Conservation (phyloP, 192 early-diverging fungal species). For the Borealophlyctis nickersoniae region DNA sequence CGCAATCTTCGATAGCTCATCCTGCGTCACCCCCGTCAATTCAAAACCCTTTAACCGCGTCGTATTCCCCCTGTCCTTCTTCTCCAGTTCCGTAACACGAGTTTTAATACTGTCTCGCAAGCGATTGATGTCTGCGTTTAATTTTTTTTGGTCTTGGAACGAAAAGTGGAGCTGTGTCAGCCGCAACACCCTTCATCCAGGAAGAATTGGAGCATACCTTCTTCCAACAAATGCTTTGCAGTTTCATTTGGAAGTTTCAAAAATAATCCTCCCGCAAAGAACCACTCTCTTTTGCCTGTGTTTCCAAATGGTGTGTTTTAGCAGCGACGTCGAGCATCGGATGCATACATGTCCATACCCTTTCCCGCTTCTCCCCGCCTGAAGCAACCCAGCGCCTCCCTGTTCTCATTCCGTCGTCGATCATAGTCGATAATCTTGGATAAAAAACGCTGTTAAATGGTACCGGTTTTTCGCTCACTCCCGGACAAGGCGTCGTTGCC, state of each 20-base stretch:
- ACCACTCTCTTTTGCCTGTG: constrained; percentile 25
- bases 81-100: constrained; percentile 21
- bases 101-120: constrained; percentile 24
- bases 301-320: not conserved
- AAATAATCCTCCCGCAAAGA: constrained; percentile 32
- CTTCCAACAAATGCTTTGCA: constrained; percentile 18
- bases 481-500: too few relatives aligned
- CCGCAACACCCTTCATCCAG: too few relatives aligned
- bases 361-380: constrained; percentile 10
- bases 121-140: constrained; percentile 32
- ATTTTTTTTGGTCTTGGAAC: constrained; percentile 29
- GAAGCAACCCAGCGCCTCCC: constrained; percentile 31
- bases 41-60: constrained; percentile 8
- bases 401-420: constrained; percentile 36
- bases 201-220: too few relatives aligned
- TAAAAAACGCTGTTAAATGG: too few relatives aligned
- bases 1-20: constrained; percentile 9
- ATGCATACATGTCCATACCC: constrained; percentile 3
- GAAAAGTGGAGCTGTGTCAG: too few relatives aligned
- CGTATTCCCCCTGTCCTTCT: constrained; percentile 16
- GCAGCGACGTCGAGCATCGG: too few relatives aligned
- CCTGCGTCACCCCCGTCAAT: constrained; percentile 14
- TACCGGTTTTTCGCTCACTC: too few relatives aligned
- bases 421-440: constrained; percentile 39
- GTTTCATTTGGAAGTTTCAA: constrained; percentile 29